Conservation (phyloP, 148 eudicot genomes). For the Diospyros lotus region DNA sequence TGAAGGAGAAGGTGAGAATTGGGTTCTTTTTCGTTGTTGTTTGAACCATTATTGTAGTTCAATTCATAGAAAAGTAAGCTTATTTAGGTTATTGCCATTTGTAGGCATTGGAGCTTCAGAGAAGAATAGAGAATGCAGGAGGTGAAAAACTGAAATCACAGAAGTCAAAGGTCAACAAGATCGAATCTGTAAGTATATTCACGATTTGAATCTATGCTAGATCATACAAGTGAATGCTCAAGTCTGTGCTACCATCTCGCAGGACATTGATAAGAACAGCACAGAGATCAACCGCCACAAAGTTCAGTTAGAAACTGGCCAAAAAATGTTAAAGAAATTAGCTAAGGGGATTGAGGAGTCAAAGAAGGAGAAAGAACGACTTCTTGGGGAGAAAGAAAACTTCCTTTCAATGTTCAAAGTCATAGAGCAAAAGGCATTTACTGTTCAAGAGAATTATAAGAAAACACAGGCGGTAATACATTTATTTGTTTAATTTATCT, state of each 20-base stretch:
- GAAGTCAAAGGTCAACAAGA: slow-evolving; percentile 67
- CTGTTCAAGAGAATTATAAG: slow-evolving; percentile 71
- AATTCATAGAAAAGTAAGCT: neutral
- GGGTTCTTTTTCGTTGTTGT: neutral
- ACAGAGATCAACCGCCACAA: slow-evolving; percentile 88
- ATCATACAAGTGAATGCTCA: neutral
- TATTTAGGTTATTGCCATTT: neutral
- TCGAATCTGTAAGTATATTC: slow-evolving; percentile 70
- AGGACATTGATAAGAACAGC: slow-evolving; percentile 86
- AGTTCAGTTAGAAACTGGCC: slow-evolving; percentile 88
- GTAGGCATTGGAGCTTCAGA: slow-evolving; percentile 75
- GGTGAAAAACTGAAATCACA: slow-evolving; percentile 81
- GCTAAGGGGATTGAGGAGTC: slow-evolving; percentile 81
- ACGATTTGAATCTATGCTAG: neutral
- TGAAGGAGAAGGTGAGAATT: slow-evolving; percentile 72
- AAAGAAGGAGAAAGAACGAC: slow-evolving; percentile 68
- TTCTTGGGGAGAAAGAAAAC: slow-evolving; percentile 57
- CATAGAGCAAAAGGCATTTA: slow-evolving; percentile 74
- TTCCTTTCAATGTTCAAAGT: slow-evolving; percentile 58
- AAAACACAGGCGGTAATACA: slow-evolving; percentile 63
- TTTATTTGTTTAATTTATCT: neutral
- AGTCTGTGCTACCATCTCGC: slow-evolving; percentile 1
- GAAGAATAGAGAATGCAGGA: slow-evolving; percentile 92
- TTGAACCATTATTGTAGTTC: neutral
- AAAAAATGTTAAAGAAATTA: slow-evolving; percentile 74